Evolutionary conservation across 2,329 filamentous ascomycete genomes (phyloP).

Genomic region (Penicillium italicum): DNA sequence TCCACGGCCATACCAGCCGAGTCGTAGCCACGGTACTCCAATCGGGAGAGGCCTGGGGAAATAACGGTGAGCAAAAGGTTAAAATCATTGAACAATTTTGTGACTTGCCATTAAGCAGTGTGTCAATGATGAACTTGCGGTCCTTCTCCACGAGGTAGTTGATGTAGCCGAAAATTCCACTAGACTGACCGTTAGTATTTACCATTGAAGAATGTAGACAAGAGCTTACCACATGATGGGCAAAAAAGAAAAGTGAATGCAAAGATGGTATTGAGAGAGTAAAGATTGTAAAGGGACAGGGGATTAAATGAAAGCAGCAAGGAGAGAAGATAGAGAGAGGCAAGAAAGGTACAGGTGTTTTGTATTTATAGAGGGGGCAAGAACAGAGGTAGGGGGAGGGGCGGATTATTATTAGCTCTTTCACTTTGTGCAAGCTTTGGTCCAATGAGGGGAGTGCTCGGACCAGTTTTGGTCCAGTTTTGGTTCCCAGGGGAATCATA

Average conservation of each 20-base stretch:
- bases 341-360: constrained; percentile 9
- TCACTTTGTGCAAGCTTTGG: constrained; percentile 4
- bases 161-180: constrained; percentile 76
- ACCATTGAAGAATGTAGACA: not conserved
- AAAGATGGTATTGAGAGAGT: not conserved
- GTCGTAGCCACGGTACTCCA: constrained; percentile 98
- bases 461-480: constrained; percentile 6
- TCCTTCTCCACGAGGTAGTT: constrained; percentile 99
- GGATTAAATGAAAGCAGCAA: not conserved
- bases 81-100: too few species aligned
- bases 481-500: constrained; percentile 12
- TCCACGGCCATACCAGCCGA: constrained; percentile 94
- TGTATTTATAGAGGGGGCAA: constrained; percentile 24
- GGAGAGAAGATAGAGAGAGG: not conserved
- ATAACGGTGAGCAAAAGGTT: constrained; percentile 5
- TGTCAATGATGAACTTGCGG: constrained; percentile 92
- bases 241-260: constrained; percentile 1
- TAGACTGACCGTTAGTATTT: constrained; percentile 19
- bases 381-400: constrained; percentile 15
- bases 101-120: constrained; percentile 78
- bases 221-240: constrained; percentile 37
- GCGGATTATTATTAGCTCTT: constrained; percentile 19
- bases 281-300: not conserved
- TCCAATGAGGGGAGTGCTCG: constrained; percentile 5
- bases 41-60: constrained; percentile 73